Evolutionary conservation across 768 basidiomycete genomes (phyloP).

Genomic region (Psilocybe azurescens): DNA sequence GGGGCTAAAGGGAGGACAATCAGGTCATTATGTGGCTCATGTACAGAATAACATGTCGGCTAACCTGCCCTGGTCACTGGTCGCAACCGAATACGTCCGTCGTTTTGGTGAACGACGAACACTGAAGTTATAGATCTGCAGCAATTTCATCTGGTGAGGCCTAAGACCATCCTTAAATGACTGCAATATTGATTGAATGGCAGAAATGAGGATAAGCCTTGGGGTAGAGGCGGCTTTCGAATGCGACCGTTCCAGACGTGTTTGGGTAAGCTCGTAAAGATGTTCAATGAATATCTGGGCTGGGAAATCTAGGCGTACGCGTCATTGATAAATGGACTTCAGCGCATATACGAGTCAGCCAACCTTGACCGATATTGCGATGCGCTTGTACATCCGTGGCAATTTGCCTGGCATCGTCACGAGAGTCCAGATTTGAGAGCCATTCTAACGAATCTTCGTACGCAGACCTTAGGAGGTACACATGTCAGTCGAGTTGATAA

Average conservation of each 20-base stretch:
- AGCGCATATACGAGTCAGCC: conserved; percentile 9
- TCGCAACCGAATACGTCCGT: conserved; percentile 46
- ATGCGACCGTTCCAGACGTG: conserved; percentile 30
- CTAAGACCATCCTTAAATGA: conserved; percentile 36
- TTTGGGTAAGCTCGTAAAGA: conserved; percentile 46
- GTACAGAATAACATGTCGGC: conserved; percentile 28
- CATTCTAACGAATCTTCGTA: conserved; percentile 47
- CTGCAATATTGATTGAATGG: conserved; percentile 37
- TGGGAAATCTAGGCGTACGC: conserved; percentile 46
- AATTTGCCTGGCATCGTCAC: conserved; percentile 38
- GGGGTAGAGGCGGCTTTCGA: conserved; percentile 15
- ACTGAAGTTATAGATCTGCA: conserved; percentile 42
- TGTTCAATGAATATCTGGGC: conserved; percentile 53
- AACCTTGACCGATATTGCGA: conserved; percentile 50
- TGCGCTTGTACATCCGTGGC: conserved; percentile 48
- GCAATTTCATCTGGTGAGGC: conserved; percentile 42
- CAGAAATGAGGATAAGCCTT: conserved; percentile 31
- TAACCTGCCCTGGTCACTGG: conserved; percentile 44
- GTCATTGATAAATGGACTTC: neutral
- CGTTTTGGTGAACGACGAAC: conserved; percentile 53
- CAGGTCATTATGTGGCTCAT: neutral
- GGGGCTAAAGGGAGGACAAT: conserved; percentile 20
- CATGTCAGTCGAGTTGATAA: conserved; percentile 3
- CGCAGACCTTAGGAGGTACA: conserved; percentile 35
- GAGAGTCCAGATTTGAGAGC: conserved; percentile 36